Evolutionary conservation across 176 grass and related monocot genomes (phyloP).

Genomic region (Ananas comosus): DNA sequence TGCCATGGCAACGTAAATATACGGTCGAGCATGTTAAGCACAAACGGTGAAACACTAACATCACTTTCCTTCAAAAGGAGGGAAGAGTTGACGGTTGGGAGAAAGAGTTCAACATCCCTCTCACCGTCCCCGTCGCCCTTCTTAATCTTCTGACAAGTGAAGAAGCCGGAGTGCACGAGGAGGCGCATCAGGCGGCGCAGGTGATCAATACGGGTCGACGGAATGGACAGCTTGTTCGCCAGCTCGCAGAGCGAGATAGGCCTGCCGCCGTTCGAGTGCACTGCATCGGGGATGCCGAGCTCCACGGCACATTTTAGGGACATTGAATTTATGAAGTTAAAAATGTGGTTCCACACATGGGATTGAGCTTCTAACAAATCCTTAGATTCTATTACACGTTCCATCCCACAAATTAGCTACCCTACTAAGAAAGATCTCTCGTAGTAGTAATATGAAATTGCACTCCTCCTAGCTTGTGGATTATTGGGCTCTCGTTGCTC

Average conservation of each 20-base stretch:
- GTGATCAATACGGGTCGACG: background rate
- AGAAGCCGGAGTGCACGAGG: conserved; percentile 10
- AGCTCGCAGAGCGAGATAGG: conserved; percentile 8
- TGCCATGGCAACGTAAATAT: background rate
- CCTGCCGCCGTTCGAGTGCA: conserved; percentile 11
- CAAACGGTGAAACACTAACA: too few relatives aligned
- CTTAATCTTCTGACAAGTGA: background rate
- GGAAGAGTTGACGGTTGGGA: background rate
- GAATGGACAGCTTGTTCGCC: background rate
- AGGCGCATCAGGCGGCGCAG: conserved; percentile 27
- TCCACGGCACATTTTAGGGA: conserved; percentile 25
- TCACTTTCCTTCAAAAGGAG: too few relatives aligned
- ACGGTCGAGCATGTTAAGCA: background rate
- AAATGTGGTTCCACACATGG: conserved; percentile 4
- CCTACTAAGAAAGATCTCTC: too few relatives aligned
- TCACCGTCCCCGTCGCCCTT: background rate
- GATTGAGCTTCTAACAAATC: conserved; percentile 2
- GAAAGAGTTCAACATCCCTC: background rate
- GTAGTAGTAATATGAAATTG: too few relatives aligned
- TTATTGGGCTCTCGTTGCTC: too few relatives aligned
- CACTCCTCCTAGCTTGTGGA: too few relatives aligned
- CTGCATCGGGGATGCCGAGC: conserved; percentile 18
- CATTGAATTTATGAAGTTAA: conserved; percentile 9
- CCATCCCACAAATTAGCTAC: too few relatives aligned
- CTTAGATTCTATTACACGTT: too few relatives aligned